Base-by-base conservation (phyloP, 129 eudicot genomes). In the Chrysanthemum seticuspe region DNA sequence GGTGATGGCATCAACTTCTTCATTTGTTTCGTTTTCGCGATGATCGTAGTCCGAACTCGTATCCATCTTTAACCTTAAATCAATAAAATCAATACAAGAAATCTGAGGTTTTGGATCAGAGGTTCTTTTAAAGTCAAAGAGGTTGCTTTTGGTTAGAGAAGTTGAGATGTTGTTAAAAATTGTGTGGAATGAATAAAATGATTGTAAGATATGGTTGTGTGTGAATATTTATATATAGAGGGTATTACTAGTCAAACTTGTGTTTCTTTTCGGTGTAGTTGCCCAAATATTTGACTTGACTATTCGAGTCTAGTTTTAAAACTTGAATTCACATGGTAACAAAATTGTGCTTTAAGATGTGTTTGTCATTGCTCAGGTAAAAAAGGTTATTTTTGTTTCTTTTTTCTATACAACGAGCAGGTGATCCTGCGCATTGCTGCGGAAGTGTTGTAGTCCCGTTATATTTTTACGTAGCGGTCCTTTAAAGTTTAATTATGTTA, bases 261-360 rank as follows among this genome's bases (percentile, higher is more conserved):
- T 62, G 44, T 71, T 47, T 14, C 55, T 54, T 40, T 71, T 54
- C 82, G 16, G 72, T 53, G 67, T 63, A 8, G 23, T 55, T 78
- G 72, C 77, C 60, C 73, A 56, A 45, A 64, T 47, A 14, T 71
- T 65, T 72, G 67, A 72, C 27, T 71, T 78, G 82, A 78, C 73
- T 78, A 64, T 72, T 78, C 53, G 65, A 58, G 72, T 76, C 5
- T 60, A 16, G 47, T 40, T 40, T 40, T 8, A 40, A 7, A 40
- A 40, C 47, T 40, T 40, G 10, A 21, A 9, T 53, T 4, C 29
- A 50, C 11, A 55, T 55, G 52, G 15, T 15, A 15, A 44, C 52
- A 58, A 50, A 10, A 36, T 40, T 6, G 47, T 1, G 47, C 47
- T 40, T 40, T 40, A 40, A 40, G 47, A 40, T 40, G 47, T 40